Percentiles rank a stretch among this genome's conserved stretches.
Conservation (phyloP, 208 protist genomes). For the Tetramitus jugosus region DNA sequence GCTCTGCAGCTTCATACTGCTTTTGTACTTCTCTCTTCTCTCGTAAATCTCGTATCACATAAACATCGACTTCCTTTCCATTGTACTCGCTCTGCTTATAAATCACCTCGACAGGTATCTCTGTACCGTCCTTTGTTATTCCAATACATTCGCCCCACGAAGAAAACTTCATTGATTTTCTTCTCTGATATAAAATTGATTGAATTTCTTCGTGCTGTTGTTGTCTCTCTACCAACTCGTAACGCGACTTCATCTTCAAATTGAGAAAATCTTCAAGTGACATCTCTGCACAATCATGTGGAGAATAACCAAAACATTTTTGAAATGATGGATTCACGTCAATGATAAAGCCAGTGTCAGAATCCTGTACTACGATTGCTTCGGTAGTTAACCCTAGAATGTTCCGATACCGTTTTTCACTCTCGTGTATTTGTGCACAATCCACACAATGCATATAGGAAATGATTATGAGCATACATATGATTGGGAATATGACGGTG, state of each 20-base stretch:
- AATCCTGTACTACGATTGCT: background rate
- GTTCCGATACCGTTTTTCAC: background rate
- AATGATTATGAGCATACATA: background rate
- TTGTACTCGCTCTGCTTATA: background rate
- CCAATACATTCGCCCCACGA: background rate
- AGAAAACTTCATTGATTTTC: background rate
- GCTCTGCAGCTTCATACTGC: background rate
- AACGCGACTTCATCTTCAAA: background rate
- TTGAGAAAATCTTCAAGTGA: background rate
- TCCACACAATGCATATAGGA: background rate
- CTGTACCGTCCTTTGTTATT: background rate
- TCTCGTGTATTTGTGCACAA: background rate
- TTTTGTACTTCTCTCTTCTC: background rate
- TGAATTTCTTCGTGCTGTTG: background rate
- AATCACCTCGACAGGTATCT: background rate
- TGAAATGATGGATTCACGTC: constrained; percentile 4
- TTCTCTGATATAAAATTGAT: background rate
- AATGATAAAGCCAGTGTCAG: background rate
- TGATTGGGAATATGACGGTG: background rate
- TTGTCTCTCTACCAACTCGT: background rate
- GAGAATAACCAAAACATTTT: constrained; percentile 6
- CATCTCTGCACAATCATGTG: background rate
- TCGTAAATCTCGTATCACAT: background rate
- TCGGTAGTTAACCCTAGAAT: constrained; percentile 2
- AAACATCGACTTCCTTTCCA: constrained; percentile 6